Percentiles rank a stretch among this genome's conserved stretches.
phyloP scores from a whole-genome alignment of 371 early-diverging fungal species.

The Dipsacomyces acuminosporus region DNA sequence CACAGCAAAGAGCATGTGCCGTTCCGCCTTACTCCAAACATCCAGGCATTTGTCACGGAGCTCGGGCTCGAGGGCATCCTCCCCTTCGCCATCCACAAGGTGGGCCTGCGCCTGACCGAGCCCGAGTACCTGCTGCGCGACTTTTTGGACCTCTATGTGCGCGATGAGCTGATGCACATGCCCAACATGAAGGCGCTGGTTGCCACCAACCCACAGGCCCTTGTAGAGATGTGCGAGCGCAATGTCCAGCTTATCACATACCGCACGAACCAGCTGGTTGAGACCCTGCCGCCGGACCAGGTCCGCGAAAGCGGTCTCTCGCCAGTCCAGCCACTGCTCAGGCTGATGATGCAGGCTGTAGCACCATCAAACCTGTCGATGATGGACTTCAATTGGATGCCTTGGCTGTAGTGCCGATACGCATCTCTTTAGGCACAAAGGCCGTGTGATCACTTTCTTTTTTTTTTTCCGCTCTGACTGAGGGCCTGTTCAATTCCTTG shows the following conservation, averaged over 20 bases:
- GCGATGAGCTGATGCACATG: slow-evolving; percentile 76
- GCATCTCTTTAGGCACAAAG: too few relatives aligned
- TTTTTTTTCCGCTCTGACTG: too few relatives aligned
- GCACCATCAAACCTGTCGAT: slow-evolving; percentile 89
- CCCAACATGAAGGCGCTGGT: slow-evolving; percentile 24
- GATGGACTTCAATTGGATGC: slow-evolving; percentile 87
- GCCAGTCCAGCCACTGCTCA: slow-evolving; percentile 53
- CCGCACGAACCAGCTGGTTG: slow-evolving; percentile 31
- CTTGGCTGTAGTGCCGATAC: slow-evolving; percentile 54
- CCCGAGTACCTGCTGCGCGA: slow-evolving; percentile 51
- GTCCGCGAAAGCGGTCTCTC: slow-evolving; percentile 38
- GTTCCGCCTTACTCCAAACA: slow-evolving; percentile 95
- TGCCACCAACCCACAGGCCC: slow-evolving; percentile 28
- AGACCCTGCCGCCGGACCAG: slow-evolving; percentile 35
- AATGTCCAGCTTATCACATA: slow-evolving; percentile 38
- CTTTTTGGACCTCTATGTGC: slow-evolving; percentile 59
- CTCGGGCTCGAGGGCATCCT: slow-evolving; percentile 91
- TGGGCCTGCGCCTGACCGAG: slow-evolving; percentile 70
- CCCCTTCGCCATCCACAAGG: slow-evolving; percentile 71
- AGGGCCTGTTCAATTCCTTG: too few relatives aligned
- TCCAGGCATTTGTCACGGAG: slow-evolving; percentile 89
- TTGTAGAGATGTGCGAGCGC: slow-evolving; percentile 45
- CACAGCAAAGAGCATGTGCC: slow-evolving; percentile 80
- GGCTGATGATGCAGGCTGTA: slow-evolving; percentile 82
- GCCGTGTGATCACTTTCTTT: too few relatives aligned